Conservation (phyloP, 2,329 filamentous ascomycete species). For the Onygena corvina region DNA sequence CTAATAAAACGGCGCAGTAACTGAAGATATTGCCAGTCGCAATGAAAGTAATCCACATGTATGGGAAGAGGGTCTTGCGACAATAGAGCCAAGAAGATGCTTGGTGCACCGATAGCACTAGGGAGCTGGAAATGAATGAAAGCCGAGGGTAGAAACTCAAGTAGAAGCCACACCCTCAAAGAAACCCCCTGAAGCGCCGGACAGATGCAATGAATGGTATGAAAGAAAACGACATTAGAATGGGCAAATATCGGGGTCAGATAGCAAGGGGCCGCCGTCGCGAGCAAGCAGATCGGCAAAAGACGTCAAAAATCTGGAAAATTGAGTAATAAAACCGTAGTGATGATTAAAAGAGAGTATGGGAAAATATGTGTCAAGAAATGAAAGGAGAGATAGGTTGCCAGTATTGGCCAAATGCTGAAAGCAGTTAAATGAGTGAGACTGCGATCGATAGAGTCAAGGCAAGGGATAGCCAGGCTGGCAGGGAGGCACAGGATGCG, state of each 20-base stretch:
- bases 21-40: background rate
- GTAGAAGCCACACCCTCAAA: background rate
- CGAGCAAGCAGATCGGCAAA: background rate
- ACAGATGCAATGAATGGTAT: background rate
- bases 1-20: background rate
- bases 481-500: background rate
- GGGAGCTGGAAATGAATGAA: background rate
- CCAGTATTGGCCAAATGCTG: background rate
- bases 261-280: background rate
- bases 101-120: conserved; percentile 4
- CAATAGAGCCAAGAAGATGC: too few relatives aligned
- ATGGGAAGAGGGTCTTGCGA: too few relatives aligned
- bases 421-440: background rate
- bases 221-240: background rate
- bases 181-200: background rate
- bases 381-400: background rate
- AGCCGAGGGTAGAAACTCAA: background rate
- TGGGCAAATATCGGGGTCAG: background rate
- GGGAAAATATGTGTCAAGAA: background rate
- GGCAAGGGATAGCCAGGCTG: background rate
- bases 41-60: too few relatives aligned
- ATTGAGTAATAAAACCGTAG: background rate
- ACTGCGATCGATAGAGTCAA: background rate
- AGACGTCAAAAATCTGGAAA: background rate
- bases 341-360: background rate